Evolutionary conservation across 2,329 filamentous ascomycete genomes (phyloP).

Genomic region (Aureobasidium namibiae): DNA sequence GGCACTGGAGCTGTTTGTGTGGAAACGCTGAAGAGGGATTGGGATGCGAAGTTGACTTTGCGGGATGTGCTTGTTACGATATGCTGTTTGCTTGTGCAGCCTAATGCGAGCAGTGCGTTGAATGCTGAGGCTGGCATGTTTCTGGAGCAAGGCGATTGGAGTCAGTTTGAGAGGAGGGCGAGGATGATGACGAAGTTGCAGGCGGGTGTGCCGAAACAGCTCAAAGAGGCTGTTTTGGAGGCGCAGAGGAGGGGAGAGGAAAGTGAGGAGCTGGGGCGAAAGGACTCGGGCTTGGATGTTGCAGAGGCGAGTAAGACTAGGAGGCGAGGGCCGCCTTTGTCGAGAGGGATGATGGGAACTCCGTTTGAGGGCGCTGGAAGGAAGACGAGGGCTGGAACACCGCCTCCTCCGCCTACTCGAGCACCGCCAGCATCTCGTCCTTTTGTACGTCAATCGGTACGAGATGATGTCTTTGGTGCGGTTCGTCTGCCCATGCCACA

Average conservation of each 20-base stretch:
- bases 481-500: slow-evolving; percentile 1
- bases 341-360: slow-evolving; percentile 12
- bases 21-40: slow-evolving; percentile 57
- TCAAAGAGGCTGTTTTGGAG: slow-evolving; percentile 39
- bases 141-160: slow-evolving; percentile 45
- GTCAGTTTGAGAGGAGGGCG: slow-evolving; percentile 48
- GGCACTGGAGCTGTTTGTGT: slow-evolving; percentile 55
- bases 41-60: slow-evolving; percentile 50
- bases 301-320: neutral
- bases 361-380: slow-evolving; percentile 20
- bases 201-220: slow-evolving; percentile 42
- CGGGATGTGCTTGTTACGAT: slow-evolving; percentile 53
- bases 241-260: slow-evolving; percentile 50
- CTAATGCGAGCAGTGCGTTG: slow-evolving; percentile 56
- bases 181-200: slow-evolving; percentile 56
- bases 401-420: slow-evolving; percentile 19
- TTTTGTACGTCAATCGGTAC: slow-evolving; percentile 18
- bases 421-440: slow-evolving; percentile 1
- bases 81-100: slow-evolving; percentile 54
- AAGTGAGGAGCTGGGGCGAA: slow-evolving; percentile 16
- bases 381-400: slow-evolving; percentile 15
- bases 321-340: slow-evolving; percentile 12
- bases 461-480: slow-evolving; percentile 20
- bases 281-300: slow-evolving; percentile 1
- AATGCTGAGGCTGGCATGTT: slow-evolving; percentile 53